Evolutionary conservation across 2,329 filamentous ascomycete genomes (phyloP).

Genomic region (Aspergillus proliferans): DNA sequence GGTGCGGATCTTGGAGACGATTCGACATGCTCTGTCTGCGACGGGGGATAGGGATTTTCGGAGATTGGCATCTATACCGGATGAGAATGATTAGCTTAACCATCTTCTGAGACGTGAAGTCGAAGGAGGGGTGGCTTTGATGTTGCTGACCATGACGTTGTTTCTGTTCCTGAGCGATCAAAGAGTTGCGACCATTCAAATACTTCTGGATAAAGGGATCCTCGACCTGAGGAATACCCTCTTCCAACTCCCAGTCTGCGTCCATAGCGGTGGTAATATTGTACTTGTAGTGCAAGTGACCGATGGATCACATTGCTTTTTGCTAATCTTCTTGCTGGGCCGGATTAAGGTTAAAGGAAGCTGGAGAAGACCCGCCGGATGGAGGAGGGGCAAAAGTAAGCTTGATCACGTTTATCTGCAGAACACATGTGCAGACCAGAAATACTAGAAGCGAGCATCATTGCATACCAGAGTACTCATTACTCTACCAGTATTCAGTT

Average conservation of each 20-base stretch:
- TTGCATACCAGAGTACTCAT: no score
- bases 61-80: slow-evolving; percentile 22
- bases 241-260: slow-evolving; percentile 32
- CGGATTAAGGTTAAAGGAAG: not conserved
- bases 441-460: no score
- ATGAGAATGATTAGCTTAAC: slow-evolving; percentile 7
- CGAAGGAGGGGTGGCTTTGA: not conserved
- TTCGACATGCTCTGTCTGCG: slow-evolving; percentile 67
- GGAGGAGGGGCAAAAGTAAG: no score
- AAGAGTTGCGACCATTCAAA: slow-evolving; percentile 63
- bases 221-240: slow-evolving; percentile 42
- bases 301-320: no score
- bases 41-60: slow-evolving; percentile 63
- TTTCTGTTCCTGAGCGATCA: slow-evolving; percentile 75
- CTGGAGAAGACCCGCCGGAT: not conserved
- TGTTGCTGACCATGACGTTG: slow-evolving; percentile 64
- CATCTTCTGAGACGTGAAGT: not conserved
- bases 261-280: slow-evolving; percentile 14
- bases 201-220: slow-evolving; percentile 82
- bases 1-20: slow-evolving; percentile 72
- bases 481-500: no score
- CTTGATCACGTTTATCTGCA: no score
- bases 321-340: no score
- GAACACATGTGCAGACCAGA: no score
- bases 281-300: not conserved